A percentile compares a stretch with the other conserved stretches of the same genome.
Evolutionary conservation across 306 rosid species (phyloP).

Genomic region (Gleditsia sinensis): DNA sequence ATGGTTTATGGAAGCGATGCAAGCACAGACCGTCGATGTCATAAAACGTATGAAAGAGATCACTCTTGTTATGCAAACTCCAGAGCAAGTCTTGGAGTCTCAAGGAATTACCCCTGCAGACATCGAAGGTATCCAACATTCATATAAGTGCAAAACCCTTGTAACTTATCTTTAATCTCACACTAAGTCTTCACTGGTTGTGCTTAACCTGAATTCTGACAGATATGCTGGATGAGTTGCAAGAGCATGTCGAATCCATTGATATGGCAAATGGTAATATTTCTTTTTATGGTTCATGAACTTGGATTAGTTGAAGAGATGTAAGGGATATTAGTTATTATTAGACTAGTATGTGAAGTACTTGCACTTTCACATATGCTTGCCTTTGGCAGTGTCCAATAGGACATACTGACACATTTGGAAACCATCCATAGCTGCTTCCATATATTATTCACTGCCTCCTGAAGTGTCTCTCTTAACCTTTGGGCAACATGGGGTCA

Average conservation of each 20-base stretch:
- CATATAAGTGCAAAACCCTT: not conserved
- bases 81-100: conserved; percentile 79
- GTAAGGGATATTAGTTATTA: not conserved
- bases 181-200: not conserved
- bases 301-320: conserved; percentile 13
- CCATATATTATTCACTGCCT: not conserved
- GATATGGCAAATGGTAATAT: conserved; percentile 91
- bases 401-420: not conserved
- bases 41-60: conserved; percentile 94
- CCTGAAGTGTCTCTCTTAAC: not conserved
- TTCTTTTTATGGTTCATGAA: not conserved
- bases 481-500: not conserved
- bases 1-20: conserved; percentile 97
- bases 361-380: not conserved
- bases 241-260: conserved; percentile 95
- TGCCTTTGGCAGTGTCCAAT: not conserved
- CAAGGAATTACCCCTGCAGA: conserved; percentile 77
- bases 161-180: not conserved
- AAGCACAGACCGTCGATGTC: conserved; percentile 77
- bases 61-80: conserved; percentile 84
- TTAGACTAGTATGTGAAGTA: no score
- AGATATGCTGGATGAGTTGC: conserved; percentile 90
- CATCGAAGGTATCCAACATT: conserved; percentile 64
- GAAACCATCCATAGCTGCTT: not conserved
- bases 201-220: conserved; percentile 28